phyloP scores from a whole-genome alignment of 1,139 yeast species.

The Candida dubliniensis region DNA sequence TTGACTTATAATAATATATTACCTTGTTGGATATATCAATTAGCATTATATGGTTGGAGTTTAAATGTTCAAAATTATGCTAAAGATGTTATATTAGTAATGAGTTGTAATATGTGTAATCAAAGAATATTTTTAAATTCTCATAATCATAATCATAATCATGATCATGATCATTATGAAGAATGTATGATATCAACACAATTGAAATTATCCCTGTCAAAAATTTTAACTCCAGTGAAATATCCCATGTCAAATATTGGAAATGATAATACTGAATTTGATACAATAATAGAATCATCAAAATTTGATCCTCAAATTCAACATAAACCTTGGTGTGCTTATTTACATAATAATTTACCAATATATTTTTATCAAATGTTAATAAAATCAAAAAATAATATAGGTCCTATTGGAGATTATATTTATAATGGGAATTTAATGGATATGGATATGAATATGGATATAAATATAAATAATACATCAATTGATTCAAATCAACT shows the following conservation, averaged over 20 bases:
- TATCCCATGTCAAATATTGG: slow-evolving; percentile 22
- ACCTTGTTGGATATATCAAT: slow-evolving; percentile 34
- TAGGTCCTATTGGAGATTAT: slow-evolving; percentile 31
- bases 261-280: slow-evolving; percentile 6
- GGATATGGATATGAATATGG: slow-evolving; percentile 18
- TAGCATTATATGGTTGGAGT: slow-evolving; percentile 41
- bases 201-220: slow-evolving; percentile 23
- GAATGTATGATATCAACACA: neutral
- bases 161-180: slow-evolving; percentile 1
- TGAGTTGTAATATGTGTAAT: slow-evolving; percentile 40
- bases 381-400: slow-evolving; percentile 19
- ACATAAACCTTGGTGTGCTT: slow-evolving; percentile 43
- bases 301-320: slow-evolving; percentile 25
- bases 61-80: slow-evolving; percentile 33
- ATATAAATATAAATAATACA: too few relatives aligned
- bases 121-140: slow-evolving; percentile 32
- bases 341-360: slow-evolving; percentile 14
- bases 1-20: slow-evolving; percentile 20
- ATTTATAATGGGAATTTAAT: slow-evolving; percentile 18
- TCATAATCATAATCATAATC: too few relatives aligned
- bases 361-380: slow-evolving; percentile 30
- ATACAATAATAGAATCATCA: slow-evolving; percentile 13
- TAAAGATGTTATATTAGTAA: slow-evolving; percentile 27
- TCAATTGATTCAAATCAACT: neutral
- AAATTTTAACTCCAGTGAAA: slow-evolving; percentile 33